Evolutionary conservation across 2,329 filamentous ascomycete species (phyloP), one percentile per base, ranked within the genome.

Genomic region (Alternaria sp.): DNA sequence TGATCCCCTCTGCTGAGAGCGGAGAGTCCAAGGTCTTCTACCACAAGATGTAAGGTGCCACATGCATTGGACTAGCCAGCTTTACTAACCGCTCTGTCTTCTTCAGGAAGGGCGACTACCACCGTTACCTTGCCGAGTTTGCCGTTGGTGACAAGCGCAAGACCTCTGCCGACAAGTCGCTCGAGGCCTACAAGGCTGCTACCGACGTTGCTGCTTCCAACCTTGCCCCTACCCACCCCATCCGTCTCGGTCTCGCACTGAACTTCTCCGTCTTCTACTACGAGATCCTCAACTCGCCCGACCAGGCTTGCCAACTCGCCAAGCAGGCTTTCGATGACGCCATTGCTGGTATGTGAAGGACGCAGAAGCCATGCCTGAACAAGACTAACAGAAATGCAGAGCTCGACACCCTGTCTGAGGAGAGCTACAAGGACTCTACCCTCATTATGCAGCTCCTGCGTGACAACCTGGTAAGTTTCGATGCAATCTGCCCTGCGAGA

Each of bases 261-360:
- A 96, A 96, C 89, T 96, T 96, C 86, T 97, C 93, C 68, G 93
- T 97, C 77, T 98, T 97, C 87, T 98, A 98, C 90, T 99, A 99
- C 82, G 92, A 99, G 88, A 99, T 98, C 80, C 86, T 98, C 77
- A 99, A 98, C 86, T 93, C 94, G 41, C 94, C 94, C 67, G 95
- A 98, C 81, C 94, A 96, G 84, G 94, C 93, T 78, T 97, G 94
- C 89, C 93, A 97, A 81, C 89, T 97, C 72, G 94, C 92, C 81
- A 96, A 96, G 88, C 91, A 94, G 81, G 92, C 92, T 59, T 96
- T 96, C 77, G 92, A 96, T 77, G 94, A 98, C 82, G 94, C 94
- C 70, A 97, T 97, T 87, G 93, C 93, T 75, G 86, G 86, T 88
- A 79, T 67, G 83, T 83, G 40, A 23, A 46, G 40, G 51, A 41